Percentiles rank a stretch among this genome's conserved stretches.
These are phyloP conservation scores for Millerozyma acaciae DNA, from an alignment of 805 yeast genomes.

Conservation along the genomic window DNA sequence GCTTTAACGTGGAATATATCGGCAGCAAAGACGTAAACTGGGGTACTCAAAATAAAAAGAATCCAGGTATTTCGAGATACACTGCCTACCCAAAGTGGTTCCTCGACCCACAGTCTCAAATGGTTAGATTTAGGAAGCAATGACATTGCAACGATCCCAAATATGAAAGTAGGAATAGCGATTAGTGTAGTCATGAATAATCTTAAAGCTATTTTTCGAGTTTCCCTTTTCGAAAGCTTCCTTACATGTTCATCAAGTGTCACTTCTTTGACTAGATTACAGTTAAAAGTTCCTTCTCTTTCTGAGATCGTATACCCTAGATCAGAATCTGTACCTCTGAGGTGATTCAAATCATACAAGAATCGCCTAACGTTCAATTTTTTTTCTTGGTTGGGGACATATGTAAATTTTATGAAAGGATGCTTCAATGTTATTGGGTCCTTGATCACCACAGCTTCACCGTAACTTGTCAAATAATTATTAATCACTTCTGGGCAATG, in stretches of 20 bases:
- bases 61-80: slow-evolving; percentile 64
- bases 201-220: slow-evolving; percentile 42
- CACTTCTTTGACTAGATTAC: slow-evolving; percentile 50
- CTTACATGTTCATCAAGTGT: slow-evolving; percentile 63
- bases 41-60: slow-evolving; percentile 60
- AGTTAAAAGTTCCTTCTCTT: slow-evolving; percentile 37
- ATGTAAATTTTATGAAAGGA: slow-evolving; percentile 63
- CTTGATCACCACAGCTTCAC: slow-evolving; percentile 53
- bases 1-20: slow-evolving; percentile 71
- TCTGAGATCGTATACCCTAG: slow-evolving; percentile 17
- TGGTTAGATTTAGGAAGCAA: slow-evolving; percentile 40
- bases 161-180: slow-evolving; percentile 64
- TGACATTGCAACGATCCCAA: slow-evolving; percentile 70
- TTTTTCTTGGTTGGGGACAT: slow-evolving; percentile 49
- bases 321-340: slow-evolving; percentile 27
- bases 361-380: slow-evolving; percentile 53
- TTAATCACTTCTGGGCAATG: slow-evolving; percentile 62
- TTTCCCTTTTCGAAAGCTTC: slow-evolving; percentile 46
- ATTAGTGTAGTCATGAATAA: slow-evolving; percentile 47
- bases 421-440: slow-evolving; percentile 51
- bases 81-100: slow-evolving; percentile 60
- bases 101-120: slow-evolving; percentile 52
- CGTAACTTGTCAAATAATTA: slow-evolving; percentile 47
- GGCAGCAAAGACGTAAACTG: slow-evolving; percentile 71
- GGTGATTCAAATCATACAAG: slow-evolving; percentile 43